Conservation (phyloP, 2,329 filamentous ascomycete species). For the Aquanectria penicillioides region DNA sequence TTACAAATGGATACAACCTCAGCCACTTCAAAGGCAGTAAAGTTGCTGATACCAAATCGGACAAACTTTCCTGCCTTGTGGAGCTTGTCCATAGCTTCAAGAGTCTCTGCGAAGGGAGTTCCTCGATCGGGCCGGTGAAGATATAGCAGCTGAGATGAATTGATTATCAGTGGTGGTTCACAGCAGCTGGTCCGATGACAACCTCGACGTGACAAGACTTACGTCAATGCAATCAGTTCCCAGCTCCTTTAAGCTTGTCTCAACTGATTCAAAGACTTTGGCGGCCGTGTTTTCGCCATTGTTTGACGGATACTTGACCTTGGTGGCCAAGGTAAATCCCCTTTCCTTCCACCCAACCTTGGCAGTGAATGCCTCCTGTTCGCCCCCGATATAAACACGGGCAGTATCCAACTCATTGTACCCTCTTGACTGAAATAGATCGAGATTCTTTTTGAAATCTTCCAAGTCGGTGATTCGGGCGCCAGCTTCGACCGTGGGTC, state of each 20-base stretch:
- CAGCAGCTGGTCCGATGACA: no score
- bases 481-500: conserved; percentile 68
- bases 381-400: conserved; percentile 74
- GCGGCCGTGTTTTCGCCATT: conserved; percentile 70
- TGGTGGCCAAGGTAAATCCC: conserved; percentile 81
- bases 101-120: conserved; percentile 81
- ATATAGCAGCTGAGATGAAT: conserved; percentile 46
- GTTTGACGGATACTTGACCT: conserved; percentile 71
- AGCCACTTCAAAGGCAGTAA: conserved; percentile 86
- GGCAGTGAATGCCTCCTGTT: conserved; percentile 82
- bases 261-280: conserved; percentile 71
- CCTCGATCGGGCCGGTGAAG: conserved; percentile 62
- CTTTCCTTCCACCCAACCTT: conserved; percentile 82
- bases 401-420: conserved; percentile 91
- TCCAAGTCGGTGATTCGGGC: conserved; percentile 75
- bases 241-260: conserved; percentile 76
- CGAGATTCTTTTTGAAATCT: conserved; percentile 77
- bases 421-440: conserved; percentile 79
- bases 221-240: conserved; percentile 78
- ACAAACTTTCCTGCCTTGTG: conserved; percentile 90
- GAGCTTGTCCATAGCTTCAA: conserved; percentile 80
- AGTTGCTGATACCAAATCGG: conserved; percentile 83
- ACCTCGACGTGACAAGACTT: no score
- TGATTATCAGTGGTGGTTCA: no score
- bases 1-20: conserved; percentile 85